Base-by-base conservation (phyloP, 2,329 filamentous ascomycete species). In the Magnaporthiopsis incrustans region DNA sequence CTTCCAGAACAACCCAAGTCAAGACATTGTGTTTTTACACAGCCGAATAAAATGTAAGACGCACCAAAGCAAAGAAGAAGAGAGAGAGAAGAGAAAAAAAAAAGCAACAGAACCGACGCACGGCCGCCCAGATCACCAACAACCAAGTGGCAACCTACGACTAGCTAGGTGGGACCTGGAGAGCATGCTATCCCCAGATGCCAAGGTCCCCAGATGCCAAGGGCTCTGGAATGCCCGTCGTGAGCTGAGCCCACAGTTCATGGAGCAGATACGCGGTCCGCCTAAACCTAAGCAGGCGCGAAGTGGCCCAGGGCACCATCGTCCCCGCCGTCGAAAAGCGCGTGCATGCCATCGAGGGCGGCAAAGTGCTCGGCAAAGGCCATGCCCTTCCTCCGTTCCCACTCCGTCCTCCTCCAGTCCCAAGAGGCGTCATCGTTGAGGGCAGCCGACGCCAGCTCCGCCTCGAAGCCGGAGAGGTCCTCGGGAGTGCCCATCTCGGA, bases 371-470 rank as follows among this genome's bases (percentile, higher is more conserved):
- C 72, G 0, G 83, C 85, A 67, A 81, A 78, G 68, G 80, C 76
- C 75, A 86, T 78, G 2, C 86, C 86, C 70, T 78, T 79, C 58
- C 80, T 76, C 61, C 85, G 79, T 71, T 83, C 77, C 59, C 75
- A 77, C 74, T 88, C 86, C 4, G 85, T 77, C 59, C 78, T 75
- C 69, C 75, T 78, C 86, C 86, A 89, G 67, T 85, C 81, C 84
- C 84, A 87, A 2, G 75, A 73, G 27, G 27, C 27, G 15, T 77
- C 69, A 8, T 75, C 74, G 7, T 73, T 73, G 14, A 78, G 64
- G 8, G 6, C 44, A 11, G 22, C 18, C 18, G 22, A n/a, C 3
- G 44, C 44, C 18, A 80, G 77, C 8, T 71, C 74, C 15, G 74
- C 70, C 18, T 81, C 78, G 11, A 72, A 73, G 12, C 76, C 72